Conservation (phyloP, 768 basidiomycete genomes). For the Dictyophora rubrovolvata region DNA sequence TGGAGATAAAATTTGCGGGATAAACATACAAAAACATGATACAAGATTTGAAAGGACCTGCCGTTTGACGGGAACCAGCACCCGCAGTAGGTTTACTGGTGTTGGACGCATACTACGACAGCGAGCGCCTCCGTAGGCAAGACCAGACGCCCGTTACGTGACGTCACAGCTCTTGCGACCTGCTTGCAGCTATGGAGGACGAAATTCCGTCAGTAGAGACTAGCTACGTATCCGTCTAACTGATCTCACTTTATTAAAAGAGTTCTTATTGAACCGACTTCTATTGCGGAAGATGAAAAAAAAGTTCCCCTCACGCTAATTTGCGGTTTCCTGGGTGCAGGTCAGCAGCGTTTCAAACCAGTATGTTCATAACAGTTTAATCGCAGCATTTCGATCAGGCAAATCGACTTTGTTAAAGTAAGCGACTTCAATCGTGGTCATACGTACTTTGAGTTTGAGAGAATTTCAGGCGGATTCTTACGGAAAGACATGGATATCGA, state of each 20-base stretch:
- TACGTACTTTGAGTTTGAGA: neutral
- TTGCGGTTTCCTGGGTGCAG: slow-evolving; percentile 84
- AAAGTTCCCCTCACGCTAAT: slow-evolving; percentile 85
- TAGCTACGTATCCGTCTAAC: neutral
- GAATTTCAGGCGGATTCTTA: slow-evolving; percentile 67
- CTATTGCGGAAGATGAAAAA: neutral
- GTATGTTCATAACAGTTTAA: neutral
- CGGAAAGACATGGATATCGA: slow-evolving; percentile 86
- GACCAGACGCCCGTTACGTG: neutral
- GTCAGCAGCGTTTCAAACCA: neutral
- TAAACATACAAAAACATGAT: neutral
- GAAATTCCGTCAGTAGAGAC: neutral
- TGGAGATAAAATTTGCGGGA: neutral
- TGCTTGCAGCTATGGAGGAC: neutral
- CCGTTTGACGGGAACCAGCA: slow-evolving; percentile 93
- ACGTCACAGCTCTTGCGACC: neutral
- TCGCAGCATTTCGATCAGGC: slow-evolving; percentile 28
- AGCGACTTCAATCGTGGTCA: slow-evolving; percentile 14
- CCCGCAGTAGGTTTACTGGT: slow-evolving; percentile 61
- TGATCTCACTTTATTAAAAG: neutral
- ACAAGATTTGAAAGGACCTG: slow-evolving; percentile 21
- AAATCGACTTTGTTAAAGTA: slow-evolving; percentile 88
- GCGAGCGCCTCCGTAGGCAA: neutral
- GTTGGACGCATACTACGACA: slow-evolving; percentile 58
- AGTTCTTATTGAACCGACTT: neutral